These are phyloP conservation scores for Tillandsia leiboldiana DNA, from an alignment of 176 grass and related monocot species.

Conservation along the genomic window DNA sequence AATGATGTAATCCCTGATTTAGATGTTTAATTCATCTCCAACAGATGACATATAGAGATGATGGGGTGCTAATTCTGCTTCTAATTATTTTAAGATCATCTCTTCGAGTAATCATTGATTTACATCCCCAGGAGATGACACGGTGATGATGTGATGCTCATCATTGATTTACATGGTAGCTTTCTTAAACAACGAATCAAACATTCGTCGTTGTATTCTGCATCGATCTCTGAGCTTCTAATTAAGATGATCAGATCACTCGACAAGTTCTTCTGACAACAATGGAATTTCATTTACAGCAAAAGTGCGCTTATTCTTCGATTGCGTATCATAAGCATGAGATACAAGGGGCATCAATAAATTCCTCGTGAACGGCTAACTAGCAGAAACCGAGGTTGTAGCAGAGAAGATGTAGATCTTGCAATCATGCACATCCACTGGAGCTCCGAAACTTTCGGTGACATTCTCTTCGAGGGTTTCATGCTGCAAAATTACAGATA, in stretches of 20 bases:
- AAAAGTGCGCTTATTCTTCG: background rate
- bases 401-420: constrained; percentile 61
- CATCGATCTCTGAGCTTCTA: background rate
- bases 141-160: too few relatives aligned
- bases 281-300: background rate
- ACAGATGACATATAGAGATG: too few relatives aligned
- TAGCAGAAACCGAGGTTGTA: constrained; percentile 15
- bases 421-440: constrained; percentile 63
- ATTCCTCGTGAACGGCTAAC: constrained; percentile 10
- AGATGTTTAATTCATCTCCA: too few relatives aligned
- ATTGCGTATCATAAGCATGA: background rate
- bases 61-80: too few relatives aligned
- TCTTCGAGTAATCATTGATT: too few relatives aligned
- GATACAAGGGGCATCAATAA: background rate
- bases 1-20: too few relatives aligned
- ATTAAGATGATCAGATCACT: background rate
- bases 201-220: too few relatives aligned
- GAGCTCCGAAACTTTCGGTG: constrained; percentile 33
- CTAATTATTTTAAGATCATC: too few relatives aligned
- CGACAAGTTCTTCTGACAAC: background rate
- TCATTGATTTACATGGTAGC: too few relatives aligned
- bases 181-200: too few relatives aligned
- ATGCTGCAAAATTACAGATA: constrained; percentile 34
- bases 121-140: too few relatives aligned
- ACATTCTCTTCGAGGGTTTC: constrained; percentile 39